Evolutionary conservation across 2,329 filamentous ascomycete genomes (phyloP), one percentile per base, ranked within the genome.

Genomic region (Graphilbum fragrans): DNA sequence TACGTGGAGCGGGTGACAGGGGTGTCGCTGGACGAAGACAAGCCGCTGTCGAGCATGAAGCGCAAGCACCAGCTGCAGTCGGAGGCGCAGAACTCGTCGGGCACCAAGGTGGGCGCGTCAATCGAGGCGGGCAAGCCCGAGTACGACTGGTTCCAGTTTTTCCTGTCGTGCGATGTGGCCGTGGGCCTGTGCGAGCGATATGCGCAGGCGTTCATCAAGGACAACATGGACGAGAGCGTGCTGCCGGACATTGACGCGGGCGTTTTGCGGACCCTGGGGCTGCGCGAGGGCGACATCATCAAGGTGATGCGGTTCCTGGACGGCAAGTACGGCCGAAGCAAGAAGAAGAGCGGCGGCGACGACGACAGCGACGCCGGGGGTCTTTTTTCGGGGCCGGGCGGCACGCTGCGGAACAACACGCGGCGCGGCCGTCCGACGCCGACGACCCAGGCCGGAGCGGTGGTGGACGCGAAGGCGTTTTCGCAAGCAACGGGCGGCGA

Each of bases 121-220:
- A 65, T 86, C 25, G 71, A 82, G 49, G 64, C 67, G 37, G 67
- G 71, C 54, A 81, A 80, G 59, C 70, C 82, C 1, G 81, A 92
- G 37, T 94, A 96, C 58, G 92, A 98, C 58, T 98, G 92, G 92
- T 98, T 98, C 55, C 87, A 95, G 57, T 96, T 98, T 65, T 98
- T 98, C 69, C 66, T 98, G 33, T 79, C 80, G 48, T 93, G 87
- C 58, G 90, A 94, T 37, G 86, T 96, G 52, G 82, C 87, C 35
- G 85, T 90, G 38, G 86, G 93, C 44, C 80, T 94, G 36, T 98
- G 92, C 60, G 90, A 96, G 62, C 77, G 92, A 41, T 98, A 98
- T 56, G 81, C 88, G 2, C 84, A 87, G 55, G 86, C 86, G 2
- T 98, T 98, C 56, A 61, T 76, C 37, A 81, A 81, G 55, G 92